Evolutionary conservation across 139 green algal species (phyloP), one percentile per base, ranked within the genome.

Genomic region (Chlamydomonas sp.): DNA sequence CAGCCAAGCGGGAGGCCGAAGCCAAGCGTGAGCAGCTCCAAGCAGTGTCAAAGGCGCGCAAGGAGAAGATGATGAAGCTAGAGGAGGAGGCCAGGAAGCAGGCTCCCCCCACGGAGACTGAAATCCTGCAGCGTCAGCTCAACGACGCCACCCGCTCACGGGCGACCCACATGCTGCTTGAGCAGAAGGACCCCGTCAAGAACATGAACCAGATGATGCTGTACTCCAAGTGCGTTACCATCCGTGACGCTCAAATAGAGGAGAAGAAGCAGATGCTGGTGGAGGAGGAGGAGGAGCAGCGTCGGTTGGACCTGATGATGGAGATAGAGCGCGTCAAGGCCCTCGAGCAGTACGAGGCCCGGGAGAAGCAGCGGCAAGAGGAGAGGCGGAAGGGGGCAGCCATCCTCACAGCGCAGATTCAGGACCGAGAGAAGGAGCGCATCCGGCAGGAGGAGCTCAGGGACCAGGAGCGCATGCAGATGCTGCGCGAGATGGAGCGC

Each of bases 151-250:
- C 90, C 9, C 87, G 91, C 20, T 89, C 78, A 2, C 89, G 91
- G 1, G 94, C 95, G 14, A 75, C 92, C 15, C 78, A 93, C 31
- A 80, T 94, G 61, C 58, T 96, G 75, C 90, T 96, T 86, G 94
- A 97, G 90, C 93, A 97, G 91, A 88, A 97, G 89, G 94, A 96
- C 8, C 93, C 97, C 67, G 95, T 97, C 60, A 98, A 98, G 93
- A 88, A 92, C 87, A 99, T 99, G 96, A 99, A 98, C 90, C 90
- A 96, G 86, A 99, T 98, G 95, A 91, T 98, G 89, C 94, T 96
- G 15, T 98, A 98, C 93, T 92, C 93, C 85, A 97, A 97, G 89
- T 98, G 96, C 85, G 95, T 97, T 5, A 96, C 94, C 17, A 95
- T 98, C 77, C 91, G 96, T 4, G 96, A 98, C 88, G 91, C 91